These are phyloP conservation scores for Cylindrotheca closterium DNA, from an alignment of 108 stramenopile species.

Conservation along the genomic window DNA sequence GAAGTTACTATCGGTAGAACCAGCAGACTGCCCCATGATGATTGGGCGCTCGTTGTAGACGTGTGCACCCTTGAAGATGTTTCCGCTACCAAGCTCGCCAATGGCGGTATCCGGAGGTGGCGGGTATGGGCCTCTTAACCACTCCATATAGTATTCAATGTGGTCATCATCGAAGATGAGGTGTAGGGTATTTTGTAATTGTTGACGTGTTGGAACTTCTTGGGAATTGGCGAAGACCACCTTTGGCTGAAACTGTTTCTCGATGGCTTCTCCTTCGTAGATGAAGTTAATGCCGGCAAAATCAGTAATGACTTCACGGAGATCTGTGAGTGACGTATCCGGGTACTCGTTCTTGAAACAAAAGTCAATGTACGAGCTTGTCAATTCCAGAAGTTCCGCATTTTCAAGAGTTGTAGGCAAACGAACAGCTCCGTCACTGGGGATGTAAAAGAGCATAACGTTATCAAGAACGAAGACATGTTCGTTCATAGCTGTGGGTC, in stretches of 20 bases:
- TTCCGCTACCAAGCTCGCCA: background rate
- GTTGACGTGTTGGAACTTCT: background rate
- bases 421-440: background rate
- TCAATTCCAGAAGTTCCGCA: background rate
- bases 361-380: background rate
- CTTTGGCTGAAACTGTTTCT: background rate
- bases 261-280: background rate
- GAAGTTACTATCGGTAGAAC: no score
- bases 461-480: background rate
- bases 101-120: background rate
- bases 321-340: background rate
- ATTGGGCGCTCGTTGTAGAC: background rate
- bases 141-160: background rate
- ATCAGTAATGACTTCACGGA: background rate
- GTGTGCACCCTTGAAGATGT: background rate
- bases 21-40: no score
- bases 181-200: background rate
- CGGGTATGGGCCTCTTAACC: background rate
- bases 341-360: background rate
- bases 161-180: background rate
- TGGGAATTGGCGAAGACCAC: background rate
- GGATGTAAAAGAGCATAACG: background rate
- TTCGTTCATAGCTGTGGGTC: background rate
- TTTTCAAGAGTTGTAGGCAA: background rate
- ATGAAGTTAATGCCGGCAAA: background rate